Evolutionary conservation across 2,329 filamentous ascomycete genomes (phyloP).

Genomic region (Truncatella angustata): DNA sequence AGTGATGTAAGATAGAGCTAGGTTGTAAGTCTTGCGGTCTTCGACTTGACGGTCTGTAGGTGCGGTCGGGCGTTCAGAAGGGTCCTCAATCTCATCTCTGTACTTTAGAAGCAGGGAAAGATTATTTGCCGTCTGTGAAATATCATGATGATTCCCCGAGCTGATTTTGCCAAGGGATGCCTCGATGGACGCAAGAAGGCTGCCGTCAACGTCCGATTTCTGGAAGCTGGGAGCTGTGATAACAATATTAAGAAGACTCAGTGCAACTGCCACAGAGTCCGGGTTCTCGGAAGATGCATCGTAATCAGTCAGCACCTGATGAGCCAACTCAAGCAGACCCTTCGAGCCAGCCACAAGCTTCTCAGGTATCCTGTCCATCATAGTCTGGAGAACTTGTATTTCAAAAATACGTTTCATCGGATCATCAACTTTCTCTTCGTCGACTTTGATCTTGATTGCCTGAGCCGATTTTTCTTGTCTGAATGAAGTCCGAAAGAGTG

Average conservation of each 20-base stretch:
- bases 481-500: slow-evolving; percentile 59
- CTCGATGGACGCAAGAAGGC: slow-evolving; percentile 45
- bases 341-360: slow-evolving; percentile 63
- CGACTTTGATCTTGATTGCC: slow-evolving; percentile 26
- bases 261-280: slow-evolving; percentile 49
- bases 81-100: slow-evolving; percentile 50
- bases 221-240: slow-evolving; percentile 57
- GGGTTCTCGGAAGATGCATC: slow-evolving; percentile 40
- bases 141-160: slow-evolving; percentile 34
- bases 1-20: slow-evolving; percentile 64
- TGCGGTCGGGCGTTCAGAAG: slow-evolving; percentile 32
- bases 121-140: slow-evolving; percentile 55
- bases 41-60: slow-evolving; percentile 51
- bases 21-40: slow-evolving; percentile 59
- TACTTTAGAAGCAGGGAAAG: slow-evolving; percentile 55
- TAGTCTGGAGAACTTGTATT: slow-evolving; percentile 61
- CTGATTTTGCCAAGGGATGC: slow-evolving; percentile 44
- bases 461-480: slow-evolving; percentile 19
- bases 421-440: slow-evolving; percentile 32
- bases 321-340: slow-evolving; percentile 63
- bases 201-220: slow-evolving; percentile 41
- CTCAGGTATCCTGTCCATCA: slow-evolving; percentile 63
- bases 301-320: slow-evolving; percentile 54
- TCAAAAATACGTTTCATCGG: slow-evolving; percentile 51
- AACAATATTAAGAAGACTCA: slow-evolving; percentile 62